Base-by-base conservation (phyloP, 805 yeast species). In the Teunomyces panamensis region DNA sequence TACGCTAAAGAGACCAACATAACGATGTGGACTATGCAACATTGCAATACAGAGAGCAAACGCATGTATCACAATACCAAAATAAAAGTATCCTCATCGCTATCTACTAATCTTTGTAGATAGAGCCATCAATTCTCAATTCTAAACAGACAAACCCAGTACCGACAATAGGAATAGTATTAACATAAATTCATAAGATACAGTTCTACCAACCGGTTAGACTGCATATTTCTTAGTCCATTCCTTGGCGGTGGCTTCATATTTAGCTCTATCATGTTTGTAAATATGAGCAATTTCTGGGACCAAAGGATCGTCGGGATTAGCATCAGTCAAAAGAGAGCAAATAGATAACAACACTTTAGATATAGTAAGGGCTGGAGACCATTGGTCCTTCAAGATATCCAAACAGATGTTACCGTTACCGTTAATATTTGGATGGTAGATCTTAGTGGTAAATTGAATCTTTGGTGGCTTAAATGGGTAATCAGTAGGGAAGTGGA, bases 191-290 rank as follows among this genome's bases (percentile, higher is more conserved):
- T 37, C 41, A 37, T 37, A 37, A 37, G 41, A 37, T 37, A 37
- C 55, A 54, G 50, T 50, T 51, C 39, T 14, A 20, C 9, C 37
- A 44, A 28, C 29, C 30, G 41, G 37, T 49, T 77, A 89, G 62
- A 92, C 91, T 55, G 99, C 99, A 69, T 89, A 94, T 75, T 94
- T 94, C 77, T 92, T 87, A 30, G 99, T 94, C 98, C 98, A 94
- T 75, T 94, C 99, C 65, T 87, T 84, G 50, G 99, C 99, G 48
- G 96, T 90, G 56, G 96, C 89, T 74, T 94, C 97, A 69, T 90
- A 94, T 71, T 90, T 89, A 42, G 89, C 79, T 67, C 94, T 81
- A 74, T 94, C 97, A 57, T 90, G 89, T 77, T 91, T 91, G 77
- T 91, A 95, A 54, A 91, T 82, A 65, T 92, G 96, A 44, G 98